Percentiles rank a stretch among this genome's conserved stretches.
phyloP scores from a whole-genome alignment of 2,329 filamentous ascomycete species.

The Camillea tinctor region DNA sequence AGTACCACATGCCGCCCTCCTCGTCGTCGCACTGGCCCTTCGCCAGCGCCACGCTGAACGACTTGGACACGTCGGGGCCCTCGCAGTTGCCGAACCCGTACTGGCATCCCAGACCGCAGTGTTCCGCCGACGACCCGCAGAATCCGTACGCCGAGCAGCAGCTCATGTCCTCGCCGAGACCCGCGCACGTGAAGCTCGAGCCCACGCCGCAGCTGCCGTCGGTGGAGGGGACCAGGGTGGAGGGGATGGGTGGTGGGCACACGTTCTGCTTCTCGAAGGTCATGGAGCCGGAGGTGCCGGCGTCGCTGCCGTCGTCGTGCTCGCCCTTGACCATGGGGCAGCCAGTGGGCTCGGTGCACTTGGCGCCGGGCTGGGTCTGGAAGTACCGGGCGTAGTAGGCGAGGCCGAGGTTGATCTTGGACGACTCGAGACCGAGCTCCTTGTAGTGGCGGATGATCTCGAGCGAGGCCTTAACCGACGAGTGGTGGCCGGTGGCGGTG shows the following conservation, averaged over 20 bases:
- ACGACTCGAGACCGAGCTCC: slow-evolving; percentile 45
- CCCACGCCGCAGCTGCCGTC: slow-evolving; percentile 35
- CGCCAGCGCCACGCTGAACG: slow-evolving; percentile 39
- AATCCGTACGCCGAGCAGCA: slow-evolving; percentile 14
- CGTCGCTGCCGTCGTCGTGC: slow-evolving; percentile 54
- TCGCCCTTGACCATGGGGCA: slow-evolving; percentile 57
- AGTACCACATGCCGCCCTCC: slow-evolving; percentile 65
- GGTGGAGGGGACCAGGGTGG: slow-evolving; percentile 23
- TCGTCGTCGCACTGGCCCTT: slow-evolving; percentile 54
- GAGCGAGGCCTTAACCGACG: slow-evolving; percentile 52
- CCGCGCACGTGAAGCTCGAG: slow-evolving; percentile 30
- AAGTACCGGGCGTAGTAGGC: slow-evolving; percentile 67
- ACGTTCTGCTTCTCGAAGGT: slow-evolving; percentile 46
- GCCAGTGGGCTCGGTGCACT: slow-evolving; percentile 43
- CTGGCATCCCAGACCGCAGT: slow-evolving; percentile 20
- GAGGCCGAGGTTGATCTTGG: slow-evolving; percentile 59
- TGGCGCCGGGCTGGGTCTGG: slow-evolving; percentile 43
- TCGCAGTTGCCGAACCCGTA: slow-evolving; percentile 10
- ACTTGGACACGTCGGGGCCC: slow-evolving; percentile 4
- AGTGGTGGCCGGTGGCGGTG: slow-evolving; percentile 61
- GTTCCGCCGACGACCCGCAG: slow-evolving; percentile 33
- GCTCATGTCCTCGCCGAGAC: slow-evolving; percentile 5
- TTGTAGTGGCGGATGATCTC: slow-evolving; percentile 58
- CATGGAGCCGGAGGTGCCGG: slow-evolving; percentile 57
- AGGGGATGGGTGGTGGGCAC: slow-evolving; percentile 16